Base-by-base conservation (phyloP, 129 eudicot species). In the Lactuca saligna region DNA sequence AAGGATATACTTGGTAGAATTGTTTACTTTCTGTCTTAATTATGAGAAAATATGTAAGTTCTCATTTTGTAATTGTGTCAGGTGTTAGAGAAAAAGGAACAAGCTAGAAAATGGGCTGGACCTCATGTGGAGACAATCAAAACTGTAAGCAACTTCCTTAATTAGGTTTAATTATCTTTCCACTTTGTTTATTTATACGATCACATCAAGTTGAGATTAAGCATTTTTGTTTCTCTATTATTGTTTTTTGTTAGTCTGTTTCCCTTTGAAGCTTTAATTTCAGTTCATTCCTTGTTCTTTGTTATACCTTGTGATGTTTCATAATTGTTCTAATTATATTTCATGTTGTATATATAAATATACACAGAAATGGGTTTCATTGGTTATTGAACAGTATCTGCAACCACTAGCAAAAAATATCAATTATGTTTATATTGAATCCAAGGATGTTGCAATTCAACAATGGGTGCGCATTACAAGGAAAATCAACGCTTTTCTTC, bases 61-160 rank as follows among this genome's bases (percentile, higher is more conserved):
- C 5, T 50, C 25, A 11, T 42, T 70, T 31, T 34, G 16, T 42
- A 20, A 20, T 67, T 65, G 8, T 37, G 38, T 83, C 12, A 86
- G 91, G 82, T 73, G 0, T 66, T 71, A 65, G 88, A 82, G 75
- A 86, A 77, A 42, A 83, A 82, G 78, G 78, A 57, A 16, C 82
- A 86, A 46, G 80, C 81, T 66, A 80, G 68, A 66, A 83, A 75
- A 37, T 86, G 92, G 92, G 92, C 88, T 31, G 74, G 75, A 69
- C 92, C 92, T 54, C 88, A 83, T 42, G 49, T 81, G 61, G 84
- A 78, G 51, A 72, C 79, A 11, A 55, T 86, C 39, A 83, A 72
- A 78, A 78, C 84, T 65, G 92, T 86, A 75, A 75, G 7, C 2
- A 0, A 41, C 12, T 38, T 38, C 7, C 42, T 1, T 38, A 1